Evolutionary conservation across 129 eudicot species (phyloP), one percentile per base, ranked within the genome.

Genomic region (Apium graveolens): DNA sequence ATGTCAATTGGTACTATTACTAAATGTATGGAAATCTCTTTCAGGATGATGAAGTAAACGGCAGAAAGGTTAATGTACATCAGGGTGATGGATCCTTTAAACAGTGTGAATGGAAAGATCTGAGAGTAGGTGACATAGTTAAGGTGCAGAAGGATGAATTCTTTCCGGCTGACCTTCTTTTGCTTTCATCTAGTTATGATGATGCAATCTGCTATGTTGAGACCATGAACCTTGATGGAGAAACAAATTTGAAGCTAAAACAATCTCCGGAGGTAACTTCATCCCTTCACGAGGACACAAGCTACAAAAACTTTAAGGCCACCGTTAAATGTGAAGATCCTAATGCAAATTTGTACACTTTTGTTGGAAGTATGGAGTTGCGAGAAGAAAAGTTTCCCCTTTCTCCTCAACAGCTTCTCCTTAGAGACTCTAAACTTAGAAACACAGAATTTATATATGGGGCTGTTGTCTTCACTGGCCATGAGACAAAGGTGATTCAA

Each of bases 201-300:
- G 97, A 93, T 79, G 93, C 93, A 5, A 76, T 93, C 20, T 93
- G 98, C 88, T 93, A 93, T 45, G 96, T 93, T 6, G 98, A 93
- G 79, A 93, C 98, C n/a, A 93, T 91, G 98, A 93, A 94, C 62
- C 93, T 94, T 81, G 98, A 94, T 42, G 98, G 98, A 3, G 98
- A 94, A 82, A 94, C 98, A 66, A 94, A 94, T 80, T 78, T 94
- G 74, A 94, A 94, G 80, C 82, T 94, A 60, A 94, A 94, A 79
- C 98, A 94, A 82, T 88, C 93, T 11, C 80, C 83, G 42, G 98
- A 94, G 7, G 92, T 81, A 44, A 94, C 97, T 72, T 84, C 93
- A 7, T 82, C 82, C 11, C 73, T 91, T 29, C 75, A 81, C 18
- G 96, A 91, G 10, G 98, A 89, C 45, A 76, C 86, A 1, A 70